These are phyloP conservation scores for Wickerhamomyces sp. DNA, from an alignment of 1,139 yeast genomes.

Conservation along the genomic window DNA sequence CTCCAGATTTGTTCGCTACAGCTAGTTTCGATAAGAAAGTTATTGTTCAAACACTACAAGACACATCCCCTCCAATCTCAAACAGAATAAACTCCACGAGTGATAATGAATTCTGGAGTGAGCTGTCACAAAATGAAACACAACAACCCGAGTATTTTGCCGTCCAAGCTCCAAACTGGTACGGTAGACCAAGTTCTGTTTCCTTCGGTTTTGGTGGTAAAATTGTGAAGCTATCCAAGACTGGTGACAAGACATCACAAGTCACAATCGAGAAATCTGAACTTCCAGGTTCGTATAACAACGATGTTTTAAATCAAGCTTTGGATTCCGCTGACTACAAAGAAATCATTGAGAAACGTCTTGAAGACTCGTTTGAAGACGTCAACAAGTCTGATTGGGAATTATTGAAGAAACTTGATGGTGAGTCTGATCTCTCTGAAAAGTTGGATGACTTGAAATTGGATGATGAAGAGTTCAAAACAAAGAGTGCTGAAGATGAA, in stretches of 20 bases:
- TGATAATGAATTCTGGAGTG: slow-evolving; percentile 85
- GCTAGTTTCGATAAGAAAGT: slow-evolving; percentile 92
- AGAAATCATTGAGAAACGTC: slow-evolving; percentile 49
- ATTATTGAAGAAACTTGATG: slow-evolving; percentile 56
- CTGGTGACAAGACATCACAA: slow-evolving; percentile 37
- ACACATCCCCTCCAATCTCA: slow-evolving; percentile 48
- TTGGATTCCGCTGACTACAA: slow-evolving; percentile 50
- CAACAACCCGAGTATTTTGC: slow-evolving; percentile 63
- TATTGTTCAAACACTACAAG: slow-evolving; percentile 81
- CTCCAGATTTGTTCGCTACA: slow-evolving; percentile 89
- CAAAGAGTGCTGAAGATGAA: slow-evolving; percentile 23
- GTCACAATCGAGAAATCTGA: slow-evolving; percentile 48
- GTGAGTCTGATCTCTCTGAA: slow-evolving; percentile 36
- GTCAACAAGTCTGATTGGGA: slow-evolving; percentile 72
- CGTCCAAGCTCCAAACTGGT: slow-evolving; percentile 88
- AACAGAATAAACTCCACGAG: slow-evolving; percentile 41
- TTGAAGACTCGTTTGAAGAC: slow-evolving; percentile 35
- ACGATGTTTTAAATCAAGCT: slow-evolving; percentile 46
- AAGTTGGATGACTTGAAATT: slow-evolving; percentile 30
- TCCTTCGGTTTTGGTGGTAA: slow-evolving; percentile 94
- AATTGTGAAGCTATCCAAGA: slow-evolving; percentile 52
- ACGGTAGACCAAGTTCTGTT: slow-evolving; percentile 68
- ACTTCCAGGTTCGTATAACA: slow-evolving; percentile 37
- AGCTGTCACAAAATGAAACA: slow-evolving; percentile 66
- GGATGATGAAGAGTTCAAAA: slow-evolving; percentile 26